Conservation (phyloP, 2,329 filamentous ascomycete species). For the Mariannaea elegans region DNA sequence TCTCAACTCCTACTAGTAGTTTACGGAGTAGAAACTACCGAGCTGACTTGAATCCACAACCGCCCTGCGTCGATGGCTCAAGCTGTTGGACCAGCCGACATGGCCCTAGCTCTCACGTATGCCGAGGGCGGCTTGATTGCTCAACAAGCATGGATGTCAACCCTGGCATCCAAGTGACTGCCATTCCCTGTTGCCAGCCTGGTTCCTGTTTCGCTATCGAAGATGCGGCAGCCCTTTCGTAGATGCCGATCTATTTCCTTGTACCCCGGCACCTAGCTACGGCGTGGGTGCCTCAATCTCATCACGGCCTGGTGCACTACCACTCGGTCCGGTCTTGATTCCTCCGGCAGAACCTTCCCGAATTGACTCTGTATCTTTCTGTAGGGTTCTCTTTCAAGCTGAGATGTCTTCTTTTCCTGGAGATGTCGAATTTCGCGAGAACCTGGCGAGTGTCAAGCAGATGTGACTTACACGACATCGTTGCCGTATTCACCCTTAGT, state of each 20-base stretch:
- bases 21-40: neutral
- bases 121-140: neutral
- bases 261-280: slow-evolving; percentile 24
- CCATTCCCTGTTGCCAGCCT: slow-evolving; percentile 12
- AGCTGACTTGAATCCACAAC: neutral
- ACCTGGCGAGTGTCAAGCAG: neutral
- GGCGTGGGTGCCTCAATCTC: slow-evolving; percentile 20
- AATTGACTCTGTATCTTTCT: neutral
- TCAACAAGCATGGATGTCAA: slow-evolving; percentile 4
- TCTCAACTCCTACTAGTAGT: too few species aligned
- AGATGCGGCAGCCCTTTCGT: slow-evolving; percentile 17
- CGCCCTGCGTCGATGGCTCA: neutral
- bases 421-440: neutral
- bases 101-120: neutral
- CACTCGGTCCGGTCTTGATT: slow-evolving; percentile 8
- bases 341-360: neutral
- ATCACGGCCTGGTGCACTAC: slow-evolving; percentile 6
- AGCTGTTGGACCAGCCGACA: neutral
- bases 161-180: slow-evolving; percentile 7
- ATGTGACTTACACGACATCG: slow-evolving; percentile 18
- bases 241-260: slow-evolving; percentile 33
- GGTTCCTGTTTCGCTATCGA: slow-evolving; percentile 18
- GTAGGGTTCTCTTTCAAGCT: neutral
- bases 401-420: neutral
- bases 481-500: neutral